Conservation (phyloP, 345 rosid species). For the Eucalyptus polybractea region DNA sequence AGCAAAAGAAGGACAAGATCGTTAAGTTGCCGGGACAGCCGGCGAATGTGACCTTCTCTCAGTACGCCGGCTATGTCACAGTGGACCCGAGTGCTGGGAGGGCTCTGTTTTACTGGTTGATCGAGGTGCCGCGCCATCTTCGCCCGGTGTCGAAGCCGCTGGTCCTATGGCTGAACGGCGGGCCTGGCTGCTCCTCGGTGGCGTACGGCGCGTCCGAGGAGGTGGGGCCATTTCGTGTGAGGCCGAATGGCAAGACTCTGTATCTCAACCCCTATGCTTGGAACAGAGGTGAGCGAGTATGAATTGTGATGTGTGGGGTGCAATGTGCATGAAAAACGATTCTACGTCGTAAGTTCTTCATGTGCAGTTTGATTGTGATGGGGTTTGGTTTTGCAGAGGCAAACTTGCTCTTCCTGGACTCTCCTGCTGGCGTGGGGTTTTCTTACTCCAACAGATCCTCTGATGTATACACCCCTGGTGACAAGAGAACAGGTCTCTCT, state of each 20-base stretch:
- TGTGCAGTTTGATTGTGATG: neutral
- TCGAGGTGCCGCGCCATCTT: conserved; percentile 17
- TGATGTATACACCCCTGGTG: conserved; percentile 45
- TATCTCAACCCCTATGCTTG: conserved; percentile 48
- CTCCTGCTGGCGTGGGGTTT: conserved; percentile 91
- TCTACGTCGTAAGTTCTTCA: neutral
- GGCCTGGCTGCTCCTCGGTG: conserved; percentile 87
- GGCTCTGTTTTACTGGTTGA: conserved; percentile 72
- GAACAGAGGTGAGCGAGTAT: conserved; percentile 42
- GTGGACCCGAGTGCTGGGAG: conserved; percentile 45
- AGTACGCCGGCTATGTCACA: conserved; percentile 64
- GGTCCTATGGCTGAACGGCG: conserved; percentile 83
- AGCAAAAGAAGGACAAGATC: conserved; percentile 49
- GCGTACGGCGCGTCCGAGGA: conserved; percentile 89
- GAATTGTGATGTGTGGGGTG: neutral
- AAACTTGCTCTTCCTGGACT: conserved; percentile 71
- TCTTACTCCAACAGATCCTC: conserved; percentile 61
- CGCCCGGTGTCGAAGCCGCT: conserved; percentile 28
- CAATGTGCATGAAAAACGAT: neutral
- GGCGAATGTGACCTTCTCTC: conserved; percentile 45
- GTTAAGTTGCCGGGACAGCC: conserved; percentile 64
- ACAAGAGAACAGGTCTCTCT: conserved; percentile 60
- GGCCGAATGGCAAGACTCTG: conserved; percentile 46
- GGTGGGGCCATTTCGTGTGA: conserved; percentile 78
- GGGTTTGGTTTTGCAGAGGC: conserved; percentile 28